A percentile compares a stretch with the other conserved stretches of the same genome.
Evolutionary conservation across 768 basidiomycete species (phyloP).

Genomic region (Phlebiopsis flavidoalba): DNA sequence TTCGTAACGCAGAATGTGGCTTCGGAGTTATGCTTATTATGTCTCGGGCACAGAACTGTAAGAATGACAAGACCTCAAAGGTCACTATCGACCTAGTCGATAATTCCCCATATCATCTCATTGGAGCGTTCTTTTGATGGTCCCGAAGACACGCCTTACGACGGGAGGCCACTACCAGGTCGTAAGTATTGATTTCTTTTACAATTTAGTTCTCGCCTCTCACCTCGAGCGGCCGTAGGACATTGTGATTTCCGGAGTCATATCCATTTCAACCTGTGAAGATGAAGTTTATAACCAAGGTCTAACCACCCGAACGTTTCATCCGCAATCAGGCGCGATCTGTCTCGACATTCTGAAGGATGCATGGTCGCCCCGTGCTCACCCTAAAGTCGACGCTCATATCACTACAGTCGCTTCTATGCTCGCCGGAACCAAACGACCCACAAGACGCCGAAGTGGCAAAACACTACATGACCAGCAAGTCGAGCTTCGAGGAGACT

Average conservation of each 20-base stretch:
- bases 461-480: slow-evolving; percentile 91
- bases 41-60: slow-evolving; percentile 69
- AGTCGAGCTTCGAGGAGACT: slow-evolving; percentile 83
- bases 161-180: slow-evolving; percentile 90
- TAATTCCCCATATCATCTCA: slow-evolving; percentile 87
- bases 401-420: slow-evolving; percentile 88
- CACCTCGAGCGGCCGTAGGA: slow-evolving; percentile 47
- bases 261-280: slow-evolving; percentile 94
- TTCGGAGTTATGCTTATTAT: neutral
- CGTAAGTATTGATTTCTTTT: slow-evolving; percentile 40
- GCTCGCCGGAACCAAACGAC: slow-evolving; percentile 92
- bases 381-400: slow-evolving; percentile 96
- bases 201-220: neutral
- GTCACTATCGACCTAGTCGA: slow-evolving; percentile 86
- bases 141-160: slow-evolving; percentile 89
- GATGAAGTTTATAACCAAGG: slow-evolving; percentile 97
- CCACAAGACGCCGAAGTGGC: slow-evolving; percentile 98
- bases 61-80: slow-evolving; percentile 88
- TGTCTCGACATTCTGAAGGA: slow-evolving; percentile 88
- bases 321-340: slow-evolving; percentile 89
- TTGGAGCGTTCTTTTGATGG: slow-evolving; percentile 89
- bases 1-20: neutral
- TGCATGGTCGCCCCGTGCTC: slow-evolving; percentile 92
- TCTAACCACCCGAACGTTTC: slow-evolving; percentile 96
- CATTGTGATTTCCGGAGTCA: slow-evolving; percentile 86